Percentiles rank a stretch among this genome's conserved stretches.
These are phyloP conservation scores for Nicotiana knightiana DNA, from an alignment of 257 asterid genomes.

Conservation along the genomic window DNA sequence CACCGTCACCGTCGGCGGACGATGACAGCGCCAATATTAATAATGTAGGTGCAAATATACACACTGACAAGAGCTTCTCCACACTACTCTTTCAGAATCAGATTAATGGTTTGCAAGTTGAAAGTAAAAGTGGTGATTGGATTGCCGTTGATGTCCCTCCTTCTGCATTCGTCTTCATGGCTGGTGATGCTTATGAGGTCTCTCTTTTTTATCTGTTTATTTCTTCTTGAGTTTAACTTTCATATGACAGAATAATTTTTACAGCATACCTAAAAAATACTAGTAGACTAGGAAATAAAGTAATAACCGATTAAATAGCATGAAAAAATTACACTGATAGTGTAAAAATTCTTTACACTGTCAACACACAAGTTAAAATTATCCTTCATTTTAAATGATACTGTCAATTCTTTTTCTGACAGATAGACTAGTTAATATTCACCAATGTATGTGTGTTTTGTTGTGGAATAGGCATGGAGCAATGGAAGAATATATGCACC, in stretches of 20 bases:
- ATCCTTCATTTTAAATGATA: too few species aligned
- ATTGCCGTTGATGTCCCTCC: conserved; percentile 41
- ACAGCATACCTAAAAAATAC: too few species aligned
- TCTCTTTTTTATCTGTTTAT: background rate
- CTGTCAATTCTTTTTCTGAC: too few species aligned
- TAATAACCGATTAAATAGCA: too few species aligned
- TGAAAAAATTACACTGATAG: too few species aligned
- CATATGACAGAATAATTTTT: too few species aligned
- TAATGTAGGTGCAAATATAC: conserved; percentile 35
- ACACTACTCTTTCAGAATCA: conserved; percentile 50
- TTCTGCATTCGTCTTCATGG: conserved; percentile 48
- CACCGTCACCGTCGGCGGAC: background rate
- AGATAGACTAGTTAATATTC: background rate
- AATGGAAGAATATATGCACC: conserved; percentile 51
- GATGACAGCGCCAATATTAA: background rate
- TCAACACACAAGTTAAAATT: too few species aligned
- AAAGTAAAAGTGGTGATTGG: conserved; percentile 51
- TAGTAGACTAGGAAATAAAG: too few species aligned
- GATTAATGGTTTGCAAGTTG: conserved; percentile 47
- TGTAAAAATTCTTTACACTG: too few species aligned
- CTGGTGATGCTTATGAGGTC: conserved; percentile 53
- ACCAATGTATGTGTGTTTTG: background rate
- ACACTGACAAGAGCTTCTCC: conserved; percentile 56
- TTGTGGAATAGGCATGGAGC: conserved; percentile 56
- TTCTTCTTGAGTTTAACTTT: too few species aligned